These are phyloP conservation scores for Luvunga scandens DNA, from an alignment of 345 rosid genomes.

Conservation along the genomic window DNA sequence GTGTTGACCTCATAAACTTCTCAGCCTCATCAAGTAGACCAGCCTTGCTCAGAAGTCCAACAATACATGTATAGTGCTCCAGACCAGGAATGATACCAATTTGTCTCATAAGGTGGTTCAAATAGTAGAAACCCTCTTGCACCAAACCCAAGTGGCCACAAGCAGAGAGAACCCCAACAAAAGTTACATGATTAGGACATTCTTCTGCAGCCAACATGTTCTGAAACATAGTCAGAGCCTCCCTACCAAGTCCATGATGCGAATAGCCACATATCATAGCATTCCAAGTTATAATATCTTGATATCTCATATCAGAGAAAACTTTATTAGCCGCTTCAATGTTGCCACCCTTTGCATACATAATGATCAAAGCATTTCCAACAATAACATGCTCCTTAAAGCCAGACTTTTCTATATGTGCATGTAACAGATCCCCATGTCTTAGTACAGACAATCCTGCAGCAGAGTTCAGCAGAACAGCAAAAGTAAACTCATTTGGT, in stretches of 20 bases:
- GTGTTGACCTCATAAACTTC: constrained; percentile 60
- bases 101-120: constrained; percentile 56
- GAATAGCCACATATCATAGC: constrained; percentile 71
- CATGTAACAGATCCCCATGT: constrained; percentile 57
- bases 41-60: constrained; percentile 73
- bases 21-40: constrained; percentile 61
- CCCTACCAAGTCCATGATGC: constrained; percentile 73
- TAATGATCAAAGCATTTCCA: constrained; percentile 65
- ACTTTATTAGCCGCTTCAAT: constrained; percentile 52
- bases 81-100: constrained; percentile 55
- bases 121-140: constrained; percentile 53
- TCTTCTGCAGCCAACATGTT: constrained; percentile 52
- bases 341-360: constrained; percentile 68
- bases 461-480: constrained; percentile 53
- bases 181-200: constrained; percentile 66
- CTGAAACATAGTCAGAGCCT: constrained; percentile 53
- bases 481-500: constrained; percentile 74
- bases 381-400: constrained; percentile 52
- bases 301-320: constrained; percentile 38
- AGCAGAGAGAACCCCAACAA: constrained; percentile 75
- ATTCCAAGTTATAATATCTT: constrained; percentile 63
- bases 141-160: constrained; percentile 68
- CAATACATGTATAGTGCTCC: constrained; percentile 76
- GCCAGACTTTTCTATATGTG: constrained; percentile 45
- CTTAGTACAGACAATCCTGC: constrained; percentile 59